Conservation (phyloP, 805 yeast species). For the Candida loeiensis region DNA sequence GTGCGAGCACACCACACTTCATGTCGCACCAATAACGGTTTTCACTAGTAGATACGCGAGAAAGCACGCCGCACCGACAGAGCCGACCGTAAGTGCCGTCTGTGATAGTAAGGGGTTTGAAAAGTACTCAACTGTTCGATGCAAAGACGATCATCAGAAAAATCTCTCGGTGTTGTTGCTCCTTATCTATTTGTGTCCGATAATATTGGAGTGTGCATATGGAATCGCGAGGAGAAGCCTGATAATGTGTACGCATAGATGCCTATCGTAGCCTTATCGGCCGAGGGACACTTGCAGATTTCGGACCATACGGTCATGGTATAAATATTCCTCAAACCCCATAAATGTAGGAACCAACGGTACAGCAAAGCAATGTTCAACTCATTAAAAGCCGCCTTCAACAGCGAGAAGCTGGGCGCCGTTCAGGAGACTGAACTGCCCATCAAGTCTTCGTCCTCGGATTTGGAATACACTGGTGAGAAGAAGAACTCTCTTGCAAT, state of each 20-base stretch:
- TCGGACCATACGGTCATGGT: background rate
- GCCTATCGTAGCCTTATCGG: background rate
- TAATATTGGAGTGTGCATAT: background rate
- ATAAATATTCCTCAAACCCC: background rate
- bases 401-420: slow-evolving; percentile 5
- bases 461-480: slow-evolving; percentile 7
- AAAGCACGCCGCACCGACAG: no score
- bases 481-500: slow-evolving; percentile 3
- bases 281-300: background rate
- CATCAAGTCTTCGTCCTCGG: slow-evolving; percentile 5
- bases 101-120: no score
- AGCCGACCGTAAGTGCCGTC: no score
- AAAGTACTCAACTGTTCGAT: no score
- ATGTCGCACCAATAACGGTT: no score
- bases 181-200: background rate
- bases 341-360: background rate
- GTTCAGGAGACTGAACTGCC: slow-evolving; percentile 1
- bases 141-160: no score
- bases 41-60: no score
- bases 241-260: background rate
- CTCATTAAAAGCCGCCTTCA: slow-evolving; percentile 5
- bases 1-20: no score
- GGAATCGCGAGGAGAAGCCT: background rate
- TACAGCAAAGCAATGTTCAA: slow-evolving; percentile 1
- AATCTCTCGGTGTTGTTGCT: no score